A percentile compares a stretch with the other conserved stretches of the same genome.
These are phyloP conservation scores for Boletus bicolor DNA, from an alignment of 768 basidiomycete species.

Conservation along the genomic window DNA sequence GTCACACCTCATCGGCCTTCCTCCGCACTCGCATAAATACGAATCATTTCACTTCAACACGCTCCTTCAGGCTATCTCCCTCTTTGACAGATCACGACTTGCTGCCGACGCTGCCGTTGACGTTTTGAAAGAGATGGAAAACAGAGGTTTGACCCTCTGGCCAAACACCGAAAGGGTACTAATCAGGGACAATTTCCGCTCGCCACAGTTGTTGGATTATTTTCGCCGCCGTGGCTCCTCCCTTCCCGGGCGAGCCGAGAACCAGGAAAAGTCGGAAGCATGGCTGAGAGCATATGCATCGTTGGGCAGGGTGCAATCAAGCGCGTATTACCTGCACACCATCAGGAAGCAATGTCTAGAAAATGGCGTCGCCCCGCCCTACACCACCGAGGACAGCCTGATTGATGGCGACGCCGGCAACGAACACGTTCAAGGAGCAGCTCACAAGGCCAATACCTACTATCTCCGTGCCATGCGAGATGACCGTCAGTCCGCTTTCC, in stretches of 20 bases:
- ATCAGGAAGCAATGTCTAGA: slow-evolving; percentile 34
- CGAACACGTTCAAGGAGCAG: slow-evolving; percentile 16
- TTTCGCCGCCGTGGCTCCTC: slow-evolving; percentile 30
- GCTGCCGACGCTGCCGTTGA: slow-evolving; percentile 39
- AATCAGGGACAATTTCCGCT: slow-evolving; percentile 49
- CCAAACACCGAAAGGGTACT: slow-evolving; percentile 43
- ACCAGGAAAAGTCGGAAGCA: slow-evolving; percentile 10
- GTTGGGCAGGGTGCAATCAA: slow-evolving; percentile 35
- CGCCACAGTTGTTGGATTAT: slow-evolving; percentile 46
- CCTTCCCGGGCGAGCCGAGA: not conserved
- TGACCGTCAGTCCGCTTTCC: slow-evolving; percentile 44
- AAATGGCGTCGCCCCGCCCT: slow-evolving; percentile 18
- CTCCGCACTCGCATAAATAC: slow-evolving; percentile 9
- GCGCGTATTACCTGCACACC: slow-evolving; percentile 37
- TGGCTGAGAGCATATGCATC: slow-evolving; percentile 23
- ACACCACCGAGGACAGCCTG: slow-evolving; percentile 11
- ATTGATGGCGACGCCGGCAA: not conserved
- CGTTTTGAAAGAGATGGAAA: slow-evolving; percentile 47
- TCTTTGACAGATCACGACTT: slow-evolving; percentile 39
- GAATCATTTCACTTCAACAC: slow-evolving; percentile 46
- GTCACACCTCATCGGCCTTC: slow-evolving; percentile 38
- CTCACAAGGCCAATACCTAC: slow-evolving; percentile 40
- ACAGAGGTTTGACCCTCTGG: slow-evolving; percentile 40
- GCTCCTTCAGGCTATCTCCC: slow-evolving; percentile 49
- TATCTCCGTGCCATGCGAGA: slow-evolving; percentile 41